phyloP scores from a whole-genome alignment of 1,284 basidiomycete genomes.

The Cutaneotrichosporon mucoides region DNA sequence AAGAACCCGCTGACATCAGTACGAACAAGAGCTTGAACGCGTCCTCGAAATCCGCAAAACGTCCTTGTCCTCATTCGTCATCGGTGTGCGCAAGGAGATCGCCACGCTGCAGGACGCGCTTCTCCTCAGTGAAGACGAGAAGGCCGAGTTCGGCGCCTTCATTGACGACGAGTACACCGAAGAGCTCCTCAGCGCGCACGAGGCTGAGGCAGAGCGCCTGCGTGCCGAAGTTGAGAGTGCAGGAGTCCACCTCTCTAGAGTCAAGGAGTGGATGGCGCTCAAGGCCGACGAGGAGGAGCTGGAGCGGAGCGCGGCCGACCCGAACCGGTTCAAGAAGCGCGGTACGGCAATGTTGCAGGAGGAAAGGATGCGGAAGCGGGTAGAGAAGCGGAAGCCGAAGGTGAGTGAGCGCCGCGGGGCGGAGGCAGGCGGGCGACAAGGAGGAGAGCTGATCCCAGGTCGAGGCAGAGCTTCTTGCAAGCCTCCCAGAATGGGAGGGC shows the following conservation, averaged over 20 bases:
- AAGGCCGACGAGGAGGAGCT: constrained; percentile 85
- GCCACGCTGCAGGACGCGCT: constrained; percentile 77
- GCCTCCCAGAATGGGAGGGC: constrained; percentile 84
- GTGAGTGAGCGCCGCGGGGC: constrained; percentile 52
- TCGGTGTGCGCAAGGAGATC: constrained; percentile 77
- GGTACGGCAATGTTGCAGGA: constrained; percentile 77
- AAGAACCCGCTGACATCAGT: constrained; percentile 48
- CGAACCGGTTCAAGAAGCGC: constrained; percentile 50
- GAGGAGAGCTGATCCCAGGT: constrained; percentile 54
- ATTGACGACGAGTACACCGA: constrained; percentile 83
- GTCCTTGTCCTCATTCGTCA: constrained; percentile 80
- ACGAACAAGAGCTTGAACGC: constrained; percentile 83
- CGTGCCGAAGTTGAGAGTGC: constrained; percentile 76
- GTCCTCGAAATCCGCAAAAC: constrained; percentile 85
- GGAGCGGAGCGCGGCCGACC: constrained; percentile 51
- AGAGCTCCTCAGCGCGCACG: constrained; percentile 79
- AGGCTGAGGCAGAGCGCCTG: constrained; percentile 75
- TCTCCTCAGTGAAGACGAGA: constrained; percentile 77
- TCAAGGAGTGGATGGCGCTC: constrained; percentile 88
- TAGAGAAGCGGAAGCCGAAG: constrained; percentile 89
- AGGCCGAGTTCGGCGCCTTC: constrained; percentile 72
- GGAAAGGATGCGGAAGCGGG: constrained; percentile 95
- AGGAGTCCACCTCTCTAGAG: constrained; percentile 66
- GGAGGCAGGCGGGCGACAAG: too few relatives aligned
- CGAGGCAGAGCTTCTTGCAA: constrained; percentile 75